Evolutionary conservation across 1,139 yeast genomes (phyloP).

Genomic region (Arxiozyma bovina): DNA sequence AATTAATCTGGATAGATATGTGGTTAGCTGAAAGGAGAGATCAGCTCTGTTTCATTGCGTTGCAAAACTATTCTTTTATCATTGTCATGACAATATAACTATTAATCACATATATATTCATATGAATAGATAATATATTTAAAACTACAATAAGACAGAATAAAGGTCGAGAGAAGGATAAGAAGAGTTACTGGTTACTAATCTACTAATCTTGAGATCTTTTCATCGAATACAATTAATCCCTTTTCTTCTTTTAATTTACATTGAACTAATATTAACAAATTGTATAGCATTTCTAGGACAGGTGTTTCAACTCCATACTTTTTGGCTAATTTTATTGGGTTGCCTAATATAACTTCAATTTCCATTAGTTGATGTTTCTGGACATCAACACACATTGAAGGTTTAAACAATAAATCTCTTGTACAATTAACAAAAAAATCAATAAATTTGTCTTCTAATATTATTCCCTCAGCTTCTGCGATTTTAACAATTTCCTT

Average conservation of each 20-base stretch:
- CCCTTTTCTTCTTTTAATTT: conserved; percentile 30
- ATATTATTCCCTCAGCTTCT: conserved; percentile 39
- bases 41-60: too few relatives aligned
- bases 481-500: conserved; percentile 45
- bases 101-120: too few relatives aligned
- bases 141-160: too few relatives aligned
- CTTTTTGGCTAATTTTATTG: conserved; percentile 41
- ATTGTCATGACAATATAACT: too few relatives aligned
- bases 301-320: conserved; percentile 33
- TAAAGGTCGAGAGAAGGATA: background rate
- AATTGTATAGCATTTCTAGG: conserved; percentile 30
- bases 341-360: conserved; percentile 52
- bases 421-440: conserved; percentile 32
- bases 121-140: background rate
- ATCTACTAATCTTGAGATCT: conserved; percentile 6
- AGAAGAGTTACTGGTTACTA: conserved; percentile 24
- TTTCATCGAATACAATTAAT: conserved; percentile 24
- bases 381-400: conserved; percentile 51
- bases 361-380: conserved; percentile 47
- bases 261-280: conserved; percentile 33
- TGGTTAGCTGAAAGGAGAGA: background rate
- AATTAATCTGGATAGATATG: background rate
- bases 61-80: too few relatives aligned
- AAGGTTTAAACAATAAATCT: conserved; percentile 47
- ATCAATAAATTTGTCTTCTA: conserved; percentile 37